A percentile compares a stretch with the other conserved stretches of the same genome.
Conservation (phyloP, 306 rosid species). For the Urtica urens region DNA sequence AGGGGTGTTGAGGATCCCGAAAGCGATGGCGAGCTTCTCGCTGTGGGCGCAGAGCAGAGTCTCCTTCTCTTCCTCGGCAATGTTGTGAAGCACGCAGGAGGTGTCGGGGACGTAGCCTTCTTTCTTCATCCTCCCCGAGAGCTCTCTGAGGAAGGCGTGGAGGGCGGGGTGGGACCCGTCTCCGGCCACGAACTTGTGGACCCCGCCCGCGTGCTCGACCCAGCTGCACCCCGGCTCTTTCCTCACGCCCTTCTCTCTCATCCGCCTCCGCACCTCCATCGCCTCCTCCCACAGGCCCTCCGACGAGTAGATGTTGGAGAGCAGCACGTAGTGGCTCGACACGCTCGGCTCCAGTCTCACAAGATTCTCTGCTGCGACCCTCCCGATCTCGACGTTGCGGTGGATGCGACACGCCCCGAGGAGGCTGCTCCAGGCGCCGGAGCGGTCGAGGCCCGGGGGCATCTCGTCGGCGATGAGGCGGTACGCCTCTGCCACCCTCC, state of each 20-base stretch:
- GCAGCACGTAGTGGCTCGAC: constrained; percentile 75
- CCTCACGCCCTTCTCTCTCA: constrained; percentile 71
- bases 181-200: constrained; percentile 75
- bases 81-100: constrained; percentile 74
- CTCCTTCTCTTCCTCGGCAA: constrained; percentile 77
- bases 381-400: constrained; percentile 56
- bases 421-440: constrained; percentile 86
- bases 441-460: constrained; percentile 42
- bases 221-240: constrained; percentile 92
- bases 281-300: constrained; percentile 71
- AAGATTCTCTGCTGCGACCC: constrained; percentile 55
- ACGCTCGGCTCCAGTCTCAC: constrained; percentile 61
- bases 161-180: constrained; percentile 65
- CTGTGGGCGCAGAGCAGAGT: constrained; percentile 81
- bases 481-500: constrained; percentile 56
- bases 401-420: constrained; percentile 69
- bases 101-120: constrained; percentile 87
- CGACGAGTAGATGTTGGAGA: constrained; percentile 74
- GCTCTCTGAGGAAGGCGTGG: constrained; percentile 45
- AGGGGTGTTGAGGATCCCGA: constrained; percentile 67
- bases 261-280: constrained; percentile 53
- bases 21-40: constrained; percentile 90
- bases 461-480: constrained; percentile 42
- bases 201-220: constrained; percentile 75
- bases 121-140: constrained; percentile 56